These are phyloP conservation scores for Chlorophyllum brunneum DNA, from an alignment of 768 basidiomycete species.

Conservation along the genomic window DNA sequence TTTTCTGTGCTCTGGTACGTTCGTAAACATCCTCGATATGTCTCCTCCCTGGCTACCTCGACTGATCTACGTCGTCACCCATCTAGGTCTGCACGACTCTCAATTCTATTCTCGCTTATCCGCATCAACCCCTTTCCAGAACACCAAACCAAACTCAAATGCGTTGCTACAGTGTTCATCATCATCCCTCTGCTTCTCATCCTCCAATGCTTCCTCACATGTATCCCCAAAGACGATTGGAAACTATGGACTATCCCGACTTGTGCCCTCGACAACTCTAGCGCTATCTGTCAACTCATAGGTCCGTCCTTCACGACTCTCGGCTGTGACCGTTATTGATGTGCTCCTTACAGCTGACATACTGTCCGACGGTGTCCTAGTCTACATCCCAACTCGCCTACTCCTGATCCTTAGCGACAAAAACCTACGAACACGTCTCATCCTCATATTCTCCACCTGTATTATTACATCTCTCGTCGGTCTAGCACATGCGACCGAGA, in stretches of 20 bases:
- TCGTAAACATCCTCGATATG: not conserved
- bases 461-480: conserved; percentile 43
- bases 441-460: conserved; percentile 54
- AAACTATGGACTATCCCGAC: not conserved
- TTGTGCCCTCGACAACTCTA: not conserved
- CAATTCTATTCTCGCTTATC: conserved; percentile 52
- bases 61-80: not conserved
- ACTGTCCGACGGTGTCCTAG: conserved; percentile 41
- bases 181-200: conserved; percentile 33
- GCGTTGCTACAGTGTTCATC: conserved; percentile 28
- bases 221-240: conserved; percentile 24
- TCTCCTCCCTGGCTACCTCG: no score
- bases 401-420: conserved; percentile 38
- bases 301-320: not conserved
- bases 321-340: not conserved
- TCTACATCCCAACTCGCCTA: conserved; percentile 41
- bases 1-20: conserved; percentile 37
- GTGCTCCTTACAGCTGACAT: not conserved
- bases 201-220: conserved; percentile 43
- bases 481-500: conserved; percentile 41
- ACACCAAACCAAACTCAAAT: conserved; percentile 7
- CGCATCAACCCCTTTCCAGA: conserved; percentile 37
- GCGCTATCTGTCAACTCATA: conserved; percentile 10
- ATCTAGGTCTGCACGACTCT: conserved; percentile 42
- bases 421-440: conserved; percentile 35